These are phyloP conservation scores for Mikania micrantha DNA, from an alignment of 129 eudicot species.

Conservation along the genomic window DNA sequence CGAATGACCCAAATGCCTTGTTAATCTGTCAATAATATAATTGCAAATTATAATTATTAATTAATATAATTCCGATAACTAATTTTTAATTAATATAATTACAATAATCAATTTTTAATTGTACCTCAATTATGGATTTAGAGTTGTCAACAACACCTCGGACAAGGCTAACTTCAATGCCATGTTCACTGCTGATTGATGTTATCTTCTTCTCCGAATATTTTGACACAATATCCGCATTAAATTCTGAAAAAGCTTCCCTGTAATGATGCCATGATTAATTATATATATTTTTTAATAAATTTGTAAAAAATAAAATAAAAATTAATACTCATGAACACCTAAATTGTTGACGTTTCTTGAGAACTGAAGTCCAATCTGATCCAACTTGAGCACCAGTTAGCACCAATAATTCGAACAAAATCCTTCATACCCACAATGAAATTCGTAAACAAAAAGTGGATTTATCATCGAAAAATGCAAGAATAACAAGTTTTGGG, in stretches of 20 bases:
- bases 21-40: slow-evolving; percentile 34
- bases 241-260: slow-evolving; percentile 80
- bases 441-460: slow-evolving; percentile 6
- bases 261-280: slow-evolving; percentile 20
- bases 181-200: slow-evolving; percentile 45
- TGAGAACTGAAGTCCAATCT: slow-evolving; percentile 88
- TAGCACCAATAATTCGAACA: slow-evolving; percentile 73
- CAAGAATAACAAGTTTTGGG: not conserved
- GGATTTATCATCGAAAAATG: not conserved
- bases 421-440: slow-evolving; percentile 39
- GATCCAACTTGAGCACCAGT: slow-evolving; percentile 97
- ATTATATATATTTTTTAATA: not conserved
- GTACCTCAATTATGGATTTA: slow-evolving; percentile 67
- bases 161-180: slow-evolving; percentile 56
- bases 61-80: not conserved
- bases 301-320: not conserved
- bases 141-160: slow-evolving; percentile 86
- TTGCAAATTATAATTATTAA: not conserved
- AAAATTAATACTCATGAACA: no score
- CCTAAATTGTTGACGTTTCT: slow-evolving; percentile 68
- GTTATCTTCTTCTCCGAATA: slow-evolving; percentile 55
- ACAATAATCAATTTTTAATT: not conserved
- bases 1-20: slow-evolving; percentile 62
- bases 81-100: not conserved
- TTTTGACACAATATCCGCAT: slow-evolving; percentile 68